These are phyloP conservation scores for Sporothrix brunneoviolacea DNA, from an alignment of 2,329 filamentous ascomycete species.

Conservation along the genomic window DNA sequence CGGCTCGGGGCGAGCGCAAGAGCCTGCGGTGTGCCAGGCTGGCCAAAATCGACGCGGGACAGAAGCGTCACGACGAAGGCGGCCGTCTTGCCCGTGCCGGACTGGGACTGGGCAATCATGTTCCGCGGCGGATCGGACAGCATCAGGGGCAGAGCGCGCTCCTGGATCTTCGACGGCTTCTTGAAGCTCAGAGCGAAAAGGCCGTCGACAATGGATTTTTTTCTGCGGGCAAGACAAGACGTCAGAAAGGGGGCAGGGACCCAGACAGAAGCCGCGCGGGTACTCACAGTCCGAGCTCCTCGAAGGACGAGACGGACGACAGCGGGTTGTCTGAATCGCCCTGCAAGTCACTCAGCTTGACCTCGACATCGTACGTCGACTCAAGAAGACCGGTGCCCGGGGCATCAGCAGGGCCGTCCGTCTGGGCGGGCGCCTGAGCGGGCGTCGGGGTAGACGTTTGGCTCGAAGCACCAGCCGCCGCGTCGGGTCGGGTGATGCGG, in stretches of 20 bases:
- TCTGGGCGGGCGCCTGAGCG: neutral
- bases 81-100: conserved; percentile 94
- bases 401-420: neutral
- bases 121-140: conserved; percentile 81
- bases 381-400: conserved; percentile 55
- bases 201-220: conserved; percentile 65
- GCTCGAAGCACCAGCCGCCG: neutral
- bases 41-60: conserved; percentile 70
- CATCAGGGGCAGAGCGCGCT: conserved; percentile 84
- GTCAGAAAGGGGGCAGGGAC: conserved; percentile 7
- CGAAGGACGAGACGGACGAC: conserved; percentile 75
- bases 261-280: too few relatives aligned
- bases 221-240: conserved; percentile 23
- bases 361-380: conserved; percentile 79
- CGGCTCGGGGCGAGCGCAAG: conserved; percentile 86
- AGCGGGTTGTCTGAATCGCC: conserved; percentile 80
- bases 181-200: conserved; percentile 77
- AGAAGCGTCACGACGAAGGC: conserved; percentile 92
- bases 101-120: conserved; percentile 98
- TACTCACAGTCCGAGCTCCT: conserved; percentile 76
- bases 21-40: conserved; percentile 69
- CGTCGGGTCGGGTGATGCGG: conserved; percentile 42
- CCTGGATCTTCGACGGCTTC: conserved; percentile 97
- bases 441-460: too few relatives aligned
- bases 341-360: conserved; percentile 86